These are phyloP conservation scores for Peniophora sp. DNA, from an alignment of 1,284 basidiomycete genomes.

Conservation along the genomic window DNA sequence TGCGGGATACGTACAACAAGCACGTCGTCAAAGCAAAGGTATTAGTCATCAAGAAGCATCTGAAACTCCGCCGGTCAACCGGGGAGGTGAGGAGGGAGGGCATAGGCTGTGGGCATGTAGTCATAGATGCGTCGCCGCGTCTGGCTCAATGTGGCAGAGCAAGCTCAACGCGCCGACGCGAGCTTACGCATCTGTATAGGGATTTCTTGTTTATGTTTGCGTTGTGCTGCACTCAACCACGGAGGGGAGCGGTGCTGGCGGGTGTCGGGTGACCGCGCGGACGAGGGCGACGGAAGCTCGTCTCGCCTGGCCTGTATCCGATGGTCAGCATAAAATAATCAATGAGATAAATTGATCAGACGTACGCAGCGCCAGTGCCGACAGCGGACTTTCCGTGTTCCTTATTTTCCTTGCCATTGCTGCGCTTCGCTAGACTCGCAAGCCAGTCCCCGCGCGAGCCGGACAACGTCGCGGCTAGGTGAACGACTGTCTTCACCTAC, in stretches of 20 bases:
- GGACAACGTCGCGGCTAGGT: no score
- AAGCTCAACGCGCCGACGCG: background rate
- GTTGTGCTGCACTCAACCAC: background rate
- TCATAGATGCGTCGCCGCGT: background rate
- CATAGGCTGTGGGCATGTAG: background rate
- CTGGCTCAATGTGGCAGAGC: background rate
- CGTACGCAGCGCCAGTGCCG: conserved; percentile 44
- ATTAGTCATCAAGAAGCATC: background rate
- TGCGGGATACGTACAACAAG: background rate
- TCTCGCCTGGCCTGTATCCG: conserved; percentile 43
- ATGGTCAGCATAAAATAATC: conserved; percentile 1
- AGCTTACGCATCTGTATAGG: background rate
- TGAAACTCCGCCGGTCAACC: background rate
- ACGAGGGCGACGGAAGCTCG: conserved; percentile 61
- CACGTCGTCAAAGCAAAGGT: background rate
- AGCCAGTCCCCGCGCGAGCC: no score
- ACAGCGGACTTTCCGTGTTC: conserved; percentile 23
- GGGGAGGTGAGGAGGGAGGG: background rate
- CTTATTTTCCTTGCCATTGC: conserved; percentile 27
- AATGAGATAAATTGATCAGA: conserved; percentile 11
- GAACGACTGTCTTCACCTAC: no score
- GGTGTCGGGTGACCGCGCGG: conserved; percentile 49
- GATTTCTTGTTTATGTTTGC: background rate
- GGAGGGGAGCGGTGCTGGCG: conserved; percentile 19
- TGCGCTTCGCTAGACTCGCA: conserved; percentile 36